A percentile compares a stretch with the other conserved stretches of the same genome.
These are phyloP conservation scores for Calocybe gambosa DNA, from an alignment of 1,284 basidiomycete species.

Conservation along the genomic window DNA sequence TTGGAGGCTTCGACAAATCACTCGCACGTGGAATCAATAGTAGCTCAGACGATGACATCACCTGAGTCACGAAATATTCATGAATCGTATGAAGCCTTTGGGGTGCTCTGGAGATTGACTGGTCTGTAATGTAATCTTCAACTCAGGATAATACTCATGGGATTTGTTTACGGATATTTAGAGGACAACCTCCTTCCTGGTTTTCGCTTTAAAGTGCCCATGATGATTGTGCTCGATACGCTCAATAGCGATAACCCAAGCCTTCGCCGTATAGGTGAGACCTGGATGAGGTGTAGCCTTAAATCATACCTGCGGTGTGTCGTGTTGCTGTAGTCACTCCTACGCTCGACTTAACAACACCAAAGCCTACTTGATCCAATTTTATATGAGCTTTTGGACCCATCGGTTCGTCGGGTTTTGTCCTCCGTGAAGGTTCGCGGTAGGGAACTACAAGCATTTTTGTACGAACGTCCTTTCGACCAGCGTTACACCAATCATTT, in stretches of 20 bases:
- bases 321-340: background rate
- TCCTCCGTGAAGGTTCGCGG: constrained; percentile 50
- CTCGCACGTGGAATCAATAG: constrained; percentile 69
- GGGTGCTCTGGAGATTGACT: constrained; percentile 86
- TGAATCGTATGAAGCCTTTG: constrained; percentile 81
- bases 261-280: constrained; percentile 76
- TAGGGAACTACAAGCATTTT: constrained; percentile 59
- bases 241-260: constrained; percentile 72
- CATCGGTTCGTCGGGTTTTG: constrained; percentile 50
- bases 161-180: no score
- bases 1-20: constrained; percentile 60
- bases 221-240: constrained; percentile 84
- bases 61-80: constrained; percentile 41
- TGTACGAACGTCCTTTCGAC: constrained; percentile 74
- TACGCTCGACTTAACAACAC: constrained; percentile 9
- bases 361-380: constrained; percentile 82
- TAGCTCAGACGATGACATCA: constrained; percentile 65
- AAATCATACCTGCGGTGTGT: constrained; percentile 81
- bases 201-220: constrained; percentile 74
- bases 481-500: constrained; percentile 67
- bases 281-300: constrained; percentile 94
- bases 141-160: constrained; percentile 5
- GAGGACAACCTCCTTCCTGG: constrained; percentile 82
- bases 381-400: constrained; percentile 72
- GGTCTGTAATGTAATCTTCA: constrained; percentile 40